phyloP scores from a whole-genome alignment of 129 eudicot genomes.

The Silybum marianum region DNA sequence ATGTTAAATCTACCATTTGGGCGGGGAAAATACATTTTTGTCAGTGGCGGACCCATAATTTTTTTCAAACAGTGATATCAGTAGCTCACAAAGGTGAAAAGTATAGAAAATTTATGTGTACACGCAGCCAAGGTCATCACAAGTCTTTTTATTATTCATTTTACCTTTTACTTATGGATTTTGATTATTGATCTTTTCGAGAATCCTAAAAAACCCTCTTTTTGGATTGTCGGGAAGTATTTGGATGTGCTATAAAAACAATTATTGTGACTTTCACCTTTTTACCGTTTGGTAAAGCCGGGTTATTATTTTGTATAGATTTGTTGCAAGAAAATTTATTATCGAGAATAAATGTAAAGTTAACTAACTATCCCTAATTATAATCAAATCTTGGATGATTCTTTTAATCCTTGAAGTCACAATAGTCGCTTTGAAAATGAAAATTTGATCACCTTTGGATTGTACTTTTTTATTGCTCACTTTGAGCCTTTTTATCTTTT shows the following conservation, averaged over 20 bases:
- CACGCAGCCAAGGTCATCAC: no score
- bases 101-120: no score
- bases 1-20: not conserved
- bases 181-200: no score
- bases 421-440: not conserved
- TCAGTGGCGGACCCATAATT: not conserved
- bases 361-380: no score
- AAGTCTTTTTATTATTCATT: no score
- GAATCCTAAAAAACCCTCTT: no score
- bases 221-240: not conserved
- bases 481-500: not conserved
- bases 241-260: not conserved
- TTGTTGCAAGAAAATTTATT: no score
- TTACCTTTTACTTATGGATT: no score
- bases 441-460: no score
- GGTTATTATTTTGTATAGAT: no score
- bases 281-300: no score
- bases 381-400: not conserved
- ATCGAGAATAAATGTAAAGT: not conserved
- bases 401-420: not conserved
- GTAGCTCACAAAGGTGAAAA: not conserved
- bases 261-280: no score
- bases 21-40: not conserved
- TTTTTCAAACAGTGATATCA: not conserved
- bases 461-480: not conserved